Evolutionary conservation across 139 green algal genomes (phyloP).

Genomic region (Auxenochlorella protothecoides): DNA sequence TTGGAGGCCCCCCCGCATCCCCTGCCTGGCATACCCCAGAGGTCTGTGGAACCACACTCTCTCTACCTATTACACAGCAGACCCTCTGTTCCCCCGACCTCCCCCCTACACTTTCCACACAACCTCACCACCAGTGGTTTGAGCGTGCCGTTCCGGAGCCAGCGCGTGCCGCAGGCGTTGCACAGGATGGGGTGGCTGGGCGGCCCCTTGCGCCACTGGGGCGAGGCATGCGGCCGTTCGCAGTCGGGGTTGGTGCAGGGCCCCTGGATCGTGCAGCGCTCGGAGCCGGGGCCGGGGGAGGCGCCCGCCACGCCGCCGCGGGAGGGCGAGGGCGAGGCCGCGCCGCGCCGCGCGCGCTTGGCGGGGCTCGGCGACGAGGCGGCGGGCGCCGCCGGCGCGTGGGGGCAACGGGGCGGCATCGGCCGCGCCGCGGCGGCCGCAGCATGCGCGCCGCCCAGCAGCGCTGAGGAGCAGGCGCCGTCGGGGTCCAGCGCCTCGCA

Average conservation of each 20-base stretch:
- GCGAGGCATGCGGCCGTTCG: constrained; percentile 20
- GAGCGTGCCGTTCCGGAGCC: constrained; percentile 23
- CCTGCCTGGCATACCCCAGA: no score
- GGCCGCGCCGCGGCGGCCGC: neutral
- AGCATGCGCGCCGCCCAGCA: neutral
- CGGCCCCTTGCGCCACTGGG: constrained; percentile 52
- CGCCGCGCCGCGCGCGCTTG: neutral
- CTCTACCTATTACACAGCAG: no score
- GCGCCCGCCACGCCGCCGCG: neutral
- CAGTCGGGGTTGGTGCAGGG: constrained; percentile 29
- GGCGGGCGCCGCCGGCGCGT: neutral
- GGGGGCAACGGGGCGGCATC: neutral
- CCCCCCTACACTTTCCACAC: neutral
- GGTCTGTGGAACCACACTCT: no score
- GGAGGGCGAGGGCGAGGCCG: neutral
- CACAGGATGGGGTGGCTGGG: constrained; percentile 47
- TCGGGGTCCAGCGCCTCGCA: constrained; percentile 15
- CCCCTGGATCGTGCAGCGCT: constrained; percentile 5
- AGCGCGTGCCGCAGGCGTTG: constrained; percentile 64
- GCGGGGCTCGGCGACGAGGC: neutral
- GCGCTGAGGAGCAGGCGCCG: neutral
- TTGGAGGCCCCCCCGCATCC: no score
- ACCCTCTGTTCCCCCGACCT: no score
- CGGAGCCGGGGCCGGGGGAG: neutral
- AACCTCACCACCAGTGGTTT: constrained; percentile 21